A percentile compares a stretch with the other conserved stretches of the same genome.
These are phyloP conservation scores for Mycosphaerella sp. DNA, from an alignment of 2,329 filamentous ascomycete genomes.

Conservation along the genomic window DNA sequence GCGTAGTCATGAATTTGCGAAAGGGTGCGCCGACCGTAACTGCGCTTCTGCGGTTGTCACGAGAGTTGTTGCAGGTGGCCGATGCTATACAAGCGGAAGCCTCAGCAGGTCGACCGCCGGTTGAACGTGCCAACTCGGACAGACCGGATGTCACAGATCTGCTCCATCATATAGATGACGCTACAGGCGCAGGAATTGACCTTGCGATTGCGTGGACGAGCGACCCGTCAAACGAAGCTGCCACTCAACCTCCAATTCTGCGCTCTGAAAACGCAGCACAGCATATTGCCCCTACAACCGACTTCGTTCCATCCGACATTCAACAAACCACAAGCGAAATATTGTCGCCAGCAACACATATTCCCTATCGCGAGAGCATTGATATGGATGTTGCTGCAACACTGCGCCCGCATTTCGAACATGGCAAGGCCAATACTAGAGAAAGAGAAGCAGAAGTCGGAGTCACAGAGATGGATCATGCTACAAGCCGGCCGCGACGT, in stretches of 20 bases:
- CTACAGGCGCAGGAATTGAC: conserved; percentile 19
- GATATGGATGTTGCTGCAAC: conserved; percentile 8
- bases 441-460: not conserved
- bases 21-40: conserved; percentile 18
- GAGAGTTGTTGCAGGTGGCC: conserved; percentile 25
- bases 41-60: conserved; percentile 24
- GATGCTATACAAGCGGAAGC: conserved; percentile 16
- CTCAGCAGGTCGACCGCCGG: not conserved
- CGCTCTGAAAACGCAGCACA: conserved; percentile 1
- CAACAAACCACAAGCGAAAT: no score
- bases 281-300: not conserved
- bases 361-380: conserved; percentile 11
- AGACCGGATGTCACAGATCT: conserved; percentile 32
- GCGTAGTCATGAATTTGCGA: conserved; percentile 37
- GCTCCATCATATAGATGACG: conserved; percentile 34
- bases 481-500: not conserved
- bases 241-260: not conserved
- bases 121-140: conserved; percentile 18
- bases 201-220: conserved; percentile 13
- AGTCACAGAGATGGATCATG: not conserved
- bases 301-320: not conserved
- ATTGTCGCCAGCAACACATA: conserved; percentile 24
- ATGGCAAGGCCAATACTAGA: not conserved
- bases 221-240: not conserved
- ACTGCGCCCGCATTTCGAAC: conserved; percentile 9